Evolutionary conservation across 1,284 basidiomycete genomes (phyloP), one percentile per base, ranked within the genome.

Genomic region (Meira miltonrushii): DNA sequence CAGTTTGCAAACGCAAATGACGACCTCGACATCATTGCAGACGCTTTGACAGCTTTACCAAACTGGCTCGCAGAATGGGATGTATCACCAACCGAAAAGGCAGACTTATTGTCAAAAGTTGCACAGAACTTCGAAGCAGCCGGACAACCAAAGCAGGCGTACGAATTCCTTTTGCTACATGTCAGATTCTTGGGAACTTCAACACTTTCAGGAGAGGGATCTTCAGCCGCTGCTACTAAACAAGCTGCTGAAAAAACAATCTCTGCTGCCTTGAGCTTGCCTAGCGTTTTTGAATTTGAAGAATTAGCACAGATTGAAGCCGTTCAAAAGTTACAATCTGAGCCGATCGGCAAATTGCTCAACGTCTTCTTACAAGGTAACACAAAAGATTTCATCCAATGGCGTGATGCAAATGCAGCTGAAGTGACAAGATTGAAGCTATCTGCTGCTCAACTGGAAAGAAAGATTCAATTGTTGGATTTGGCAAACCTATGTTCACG

Each of bases 401-500:
- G 74, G 62, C n/a, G 41, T 11, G 41, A 43, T 8, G 15, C 47
- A 3, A 53, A 63, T 19, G 50, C 17, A 1, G 43, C n/a, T n/a
- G 58, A 54, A n/a, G 28, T 77, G 1, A 33, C 55, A 15, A 55
- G 68, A 15, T 62, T 77, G n/a, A 23, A 51, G 13, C 56, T 77
- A 0, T 25, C 54, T 15, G 54, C 54, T 15, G 62, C 68, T 10
- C 58, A 61, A 8, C 65, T 78, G 10, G 50, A 61, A 10, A 64
- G 67, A 56, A 77, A 78, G 57, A 75, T 76, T 52, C 66, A 68
- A n/a, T 64, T 77, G 40, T 59, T 78, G 19, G 75, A 77, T 48
- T 50, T 78, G 6, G 73, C 75, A 37, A 62, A 62, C 15, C 66
- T 77, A 11, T 78, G 75, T 49, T 71, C 72, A 3, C 59, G 65